Percentiles rank a stretch among this genome's conserved stretches.
These are phyloP conservation scores for Crithidia bombi DNA, from an alignment of 208 protist species.

Conservation along the genomic window DNA sequence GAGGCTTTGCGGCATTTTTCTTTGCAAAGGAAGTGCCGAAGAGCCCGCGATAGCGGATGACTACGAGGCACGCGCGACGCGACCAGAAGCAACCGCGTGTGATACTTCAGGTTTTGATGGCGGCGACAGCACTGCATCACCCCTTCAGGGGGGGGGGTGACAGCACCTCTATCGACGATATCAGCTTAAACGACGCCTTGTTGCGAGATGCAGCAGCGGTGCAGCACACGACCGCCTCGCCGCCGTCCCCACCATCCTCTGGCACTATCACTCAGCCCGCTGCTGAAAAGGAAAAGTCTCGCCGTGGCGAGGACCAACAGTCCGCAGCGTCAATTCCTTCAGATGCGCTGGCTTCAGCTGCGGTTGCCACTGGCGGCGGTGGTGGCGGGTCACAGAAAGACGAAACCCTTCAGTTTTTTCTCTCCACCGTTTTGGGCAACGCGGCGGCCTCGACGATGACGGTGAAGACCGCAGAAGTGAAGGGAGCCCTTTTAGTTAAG, in stretches of 20 bases:
- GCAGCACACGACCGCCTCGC: not conserved
- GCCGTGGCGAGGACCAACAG: not conserved
- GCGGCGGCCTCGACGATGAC: not conserved
- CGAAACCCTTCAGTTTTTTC: slow-evolving; percentile 21
- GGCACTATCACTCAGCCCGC: not conserved
- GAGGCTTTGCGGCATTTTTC: too few species aligned
- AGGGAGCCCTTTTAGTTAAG: too few species aligned
- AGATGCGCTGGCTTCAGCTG: too few species aligned
- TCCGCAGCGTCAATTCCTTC: too few species aligned
- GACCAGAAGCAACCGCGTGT: too few species aligned
- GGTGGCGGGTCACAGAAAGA: not conserved
- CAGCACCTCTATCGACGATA: slow-evolving; percentile 1
- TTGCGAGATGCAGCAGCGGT: slow-evolving; percentile 14
- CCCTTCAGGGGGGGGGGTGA: too few species aligned
- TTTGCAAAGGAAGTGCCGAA: too few species aligned
- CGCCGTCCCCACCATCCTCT: not conserved
- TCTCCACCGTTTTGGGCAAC: not conserved
- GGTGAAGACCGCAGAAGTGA: too few species aligned
- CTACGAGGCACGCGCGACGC: too few species aligned
- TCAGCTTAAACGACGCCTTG: slow-evolving; percentile 15
- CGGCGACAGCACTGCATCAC: not conserved
- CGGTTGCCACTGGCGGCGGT: not conserved
- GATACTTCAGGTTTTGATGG: not conserved
- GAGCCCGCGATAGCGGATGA: too few species aligned
- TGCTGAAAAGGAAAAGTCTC: not conserved